phyloP scores from a whole-genome alignment of 352 stramenopile species.

The Elongisporangium senticosum region DNA sequence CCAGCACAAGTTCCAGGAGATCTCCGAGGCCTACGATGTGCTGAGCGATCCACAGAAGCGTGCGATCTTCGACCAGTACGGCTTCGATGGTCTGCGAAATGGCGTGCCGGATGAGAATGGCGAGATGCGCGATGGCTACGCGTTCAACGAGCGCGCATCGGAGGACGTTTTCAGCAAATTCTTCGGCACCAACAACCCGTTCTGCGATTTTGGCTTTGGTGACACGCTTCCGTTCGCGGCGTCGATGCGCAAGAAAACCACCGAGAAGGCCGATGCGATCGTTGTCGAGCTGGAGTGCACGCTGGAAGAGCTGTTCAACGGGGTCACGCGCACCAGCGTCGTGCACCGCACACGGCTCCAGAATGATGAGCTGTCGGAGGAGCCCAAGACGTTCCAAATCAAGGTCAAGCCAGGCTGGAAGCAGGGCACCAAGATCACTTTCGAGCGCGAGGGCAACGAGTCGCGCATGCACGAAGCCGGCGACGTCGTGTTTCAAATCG shows the following conservation, averaged over 20 bases:
- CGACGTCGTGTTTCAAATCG: slow-evolving; percentile 93
- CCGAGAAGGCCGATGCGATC: slow-evolving; percentile 76
- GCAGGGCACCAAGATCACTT: slow-evolving; percentile 93
- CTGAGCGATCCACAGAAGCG: slow-evolving; percentile 89
- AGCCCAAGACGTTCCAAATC: slow-evolving; percentile 83
- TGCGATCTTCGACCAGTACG: slow-evolving; percentile 92
- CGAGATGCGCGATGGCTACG: slow-evolving; percentile 77
- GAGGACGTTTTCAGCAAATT: slow-evolving; percentile 91
- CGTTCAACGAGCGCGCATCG: slow-evolving; percentile 86
- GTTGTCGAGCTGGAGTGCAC: slow-evolving; percentile 63
- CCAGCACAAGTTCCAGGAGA: slow-evolving; percentile 92
- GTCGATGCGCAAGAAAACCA: slow-evolving; percentile 63
- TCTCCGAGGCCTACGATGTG: slow-evolving; percentile 93
- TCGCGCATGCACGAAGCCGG: slow-evolving; percentile 89
- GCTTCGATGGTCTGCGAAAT: slow-evolving; percentile 91
- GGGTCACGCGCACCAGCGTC: slow-evolving; percentile 82
- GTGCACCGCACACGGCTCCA: slow-evolving; percentile 79
- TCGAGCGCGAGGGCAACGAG: slow-evolving; percentile 90
- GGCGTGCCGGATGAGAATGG: slow-evolving; percentile 78
- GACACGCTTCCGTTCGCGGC: slow-evolving; percentile 82
- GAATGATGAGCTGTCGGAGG: slow-evolving; percentile 69
- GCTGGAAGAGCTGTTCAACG: slow-evolving; percentile 90
- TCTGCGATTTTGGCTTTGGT: slow-evolving; percentile 88
- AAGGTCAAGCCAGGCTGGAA: slow-evolving; percentile 94
- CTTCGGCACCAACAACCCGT: slow-evolving; percentile 90